These are phyloP conservation scores for Lipomyces sp. DNA, from an alignment of 805 yeast species.

Conservation along the genomic window DNA sequence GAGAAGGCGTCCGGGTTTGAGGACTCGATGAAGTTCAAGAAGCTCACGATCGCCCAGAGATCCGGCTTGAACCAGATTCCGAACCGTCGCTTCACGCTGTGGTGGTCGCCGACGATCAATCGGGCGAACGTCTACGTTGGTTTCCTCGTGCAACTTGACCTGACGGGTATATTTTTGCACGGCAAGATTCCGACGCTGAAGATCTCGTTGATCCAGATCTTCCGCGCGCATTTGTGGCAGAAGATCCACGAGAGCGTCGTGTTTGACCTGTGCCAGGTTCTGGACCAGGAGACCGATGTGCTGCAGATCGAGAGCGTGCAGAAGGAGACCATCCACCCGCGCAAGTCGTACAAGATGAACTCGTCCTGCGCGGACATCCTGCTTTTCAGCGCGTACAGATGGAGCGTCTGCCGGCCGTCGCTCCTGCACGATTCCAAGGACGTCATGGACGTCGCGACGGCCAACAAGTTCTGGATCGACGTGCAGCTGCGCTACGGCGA, in stretches of 20 bases:
- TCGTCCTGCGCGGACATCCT: slow-evolving; percentile 92
- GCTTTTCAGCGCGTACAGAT: slow-evolving; percentile 66
- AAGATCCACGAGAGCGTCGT: slow-evolving; percentile 95
- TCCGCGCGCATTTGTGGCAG: slow-evolving; percentile 98
- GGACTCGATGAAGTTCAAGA: slow-evolving; percentile 90
- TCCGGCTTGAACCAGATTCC: slow-evolving; percentile 97
- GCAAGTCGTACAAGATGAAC: slow-evolving; percentile 96
- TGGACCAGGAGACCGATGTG: slow-evolving; percentile 81
- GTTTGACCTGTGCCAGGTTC: slow-evolving; percentile 85
- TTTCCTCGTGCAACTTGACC: slow-evolving; percentile 88
- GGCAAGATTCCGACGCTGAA: slow-evolving; percentile 97
- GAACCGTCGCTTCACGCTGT: slow-evolving; percentile 89
- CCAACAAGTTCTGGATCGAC: slow-evolving; percentile 85
- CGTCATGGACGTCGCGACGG: slow-evolving; percentile 51
- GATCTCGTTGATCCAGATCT: slow-evolving; percentile 90
- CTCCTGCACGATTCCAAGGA: slow-evolving; percentile 70
- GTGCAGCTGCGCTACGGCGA: slow-evolving; percentile 95
- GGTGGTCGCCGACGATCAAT: slow-evolving; percentile 99
- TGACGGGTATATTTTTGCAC: slow-evolving; percentile 94
- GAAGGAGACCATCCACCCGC: slow-evolving; percentile 90
- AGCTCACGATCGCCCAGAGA: slow-evolving; percentile 94
- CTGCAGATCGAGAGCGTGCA: slow-evolving; percentile 81
- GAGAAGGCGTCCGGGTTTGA: slow-evolving; percentile 97
- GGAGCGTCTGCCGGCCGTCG: slow-evolving; percentile 80
- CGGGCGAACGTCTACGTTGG: slow-evolving; percentile 98